These are phyloP conservation scores for baker's yeast (Saccharomyces cerevisiae) DNA, from an alignment of 805 yeast genomes.

Conservation along the genomic window DNA sequence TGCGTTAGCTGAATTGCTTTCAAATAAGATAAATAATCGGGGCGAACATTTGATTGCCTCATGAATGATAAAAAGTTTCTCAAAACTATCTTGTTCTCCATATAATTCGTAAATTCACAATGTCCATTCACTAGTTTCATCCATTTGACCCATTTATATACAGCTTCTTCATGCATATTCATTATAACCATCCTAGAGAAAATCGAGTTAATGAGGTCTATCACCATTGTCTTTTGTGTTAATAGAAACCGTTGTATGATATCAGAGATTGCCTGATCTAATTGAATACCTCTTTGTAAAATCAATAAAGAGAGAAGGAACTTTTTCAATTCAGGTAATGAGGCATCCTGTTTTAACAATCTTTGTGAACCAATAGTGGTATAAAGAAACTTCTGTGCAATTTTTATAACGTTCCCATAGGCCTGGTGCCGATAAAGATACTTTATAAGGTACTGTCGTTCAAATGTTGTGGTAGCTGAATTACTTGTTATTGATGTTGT, in stretches of 20 bases:
- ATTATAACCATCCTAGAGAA: conserved; percentile 7
- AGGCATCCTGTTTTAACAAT: conserved; percentile 9
- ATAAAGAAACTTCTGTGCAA: conserved; percentile 14
- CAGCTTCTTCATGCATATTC: conserved; percentile 4
- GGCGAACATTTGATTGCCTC: conserved; percentile 3
- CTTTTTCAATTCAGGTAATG: conserved; percentile 13
- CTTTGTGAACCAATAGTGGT: neutral
- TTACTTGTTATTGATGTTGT: neutral
- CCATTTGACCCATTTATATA: conserved; percentile 23
- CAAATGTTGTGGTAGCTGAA: conserved; percentile 1
- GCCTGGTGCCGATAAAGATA: conserved; percentile 14
- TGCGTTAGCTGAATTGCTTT: conserved; percentile 3
- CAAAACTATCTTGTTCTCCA: conserved; percentile 12
- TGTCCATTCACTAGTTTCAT: conserved; percentile 19
- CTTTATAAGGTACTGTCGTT: conserved; percentile 13
- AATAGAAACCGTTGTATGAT: conserved; percentile 19
- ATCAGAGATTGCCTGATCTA: conserved; percentile 11
- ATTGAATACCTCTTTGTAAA: conserved; percentile 5
- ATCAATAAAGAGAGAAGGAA: conserved; percentile 14
- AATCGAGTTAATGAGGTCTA: conserved; percentile 12
- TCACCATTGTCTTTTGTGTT: conserved; percentile 9
- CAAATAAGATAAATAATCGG: neutral
- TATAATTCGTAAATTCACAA: conserved; percentile 20
- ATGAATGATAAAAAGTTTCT: conserved; percentile 14
- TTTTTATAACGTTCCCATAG: conserved; percentile 9